Base-by-base conservation (phyloP, 495 filamentous ascomycete genomes). In the Aspergillus leporis region DNA sequence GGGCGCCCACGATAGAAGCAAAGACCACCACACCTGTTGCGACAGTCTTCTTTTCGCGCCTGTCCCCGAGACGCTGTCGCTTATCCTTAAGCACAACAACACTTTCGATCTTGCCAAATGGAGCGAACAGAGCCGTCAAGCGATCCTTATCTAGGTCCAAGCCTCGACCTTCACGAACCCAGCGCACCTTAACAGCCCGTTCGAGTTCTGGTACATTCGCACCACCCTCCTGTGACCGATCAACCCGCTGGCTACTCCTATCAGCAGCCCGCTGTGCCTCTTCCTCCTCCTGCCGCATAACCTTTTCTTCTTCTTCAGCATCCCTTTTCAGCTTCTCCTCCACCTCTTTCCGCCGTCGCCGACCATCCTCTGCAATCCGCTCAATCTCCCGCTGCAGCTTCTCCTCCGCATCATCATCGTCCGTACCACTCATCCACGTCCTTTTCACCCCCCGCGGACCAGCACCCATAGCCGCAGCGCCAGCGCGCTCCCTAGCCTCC, bases 281-380 rank as follows among this genome's bases (percentile, higher is more conserved):
- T 47, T 79, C 70, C 23, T 73, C 70, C 34, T 78, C 72, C 50
- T 69, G 60, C 36, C 71, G 62, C 43, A 70, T 63, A 53, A 67
- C 65, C 64, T 69, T 79, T 63, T 81, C 71, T 50, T 78, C 73
- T 47, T 83, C 81, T 49, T 80, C 79, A 56, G 79, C 69, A 56
- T 81, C 77, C 36, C 65, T 70, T 73, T 79, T 78, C 51, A 78
- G 64, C 51, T 67, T 69, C 66, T 81, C 78, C 69, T 79, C 69
- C 9, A 78, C 79, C 65, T 83, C 81, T 32, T 72, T 71, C 65
- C 79, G 60, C 60, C 77, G 65, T 14, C 83, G 78, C 59, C 76
- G 77, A 47, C 84, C 85, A 68, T 90, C 86, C 67, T 89, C 86
- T 5, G 83, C 84, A 61, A 90, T 77, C 41, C 83, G 74, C 61